Conservation (phyloP, 805 yeast species). For the Yarrowia sp. region DNA sequence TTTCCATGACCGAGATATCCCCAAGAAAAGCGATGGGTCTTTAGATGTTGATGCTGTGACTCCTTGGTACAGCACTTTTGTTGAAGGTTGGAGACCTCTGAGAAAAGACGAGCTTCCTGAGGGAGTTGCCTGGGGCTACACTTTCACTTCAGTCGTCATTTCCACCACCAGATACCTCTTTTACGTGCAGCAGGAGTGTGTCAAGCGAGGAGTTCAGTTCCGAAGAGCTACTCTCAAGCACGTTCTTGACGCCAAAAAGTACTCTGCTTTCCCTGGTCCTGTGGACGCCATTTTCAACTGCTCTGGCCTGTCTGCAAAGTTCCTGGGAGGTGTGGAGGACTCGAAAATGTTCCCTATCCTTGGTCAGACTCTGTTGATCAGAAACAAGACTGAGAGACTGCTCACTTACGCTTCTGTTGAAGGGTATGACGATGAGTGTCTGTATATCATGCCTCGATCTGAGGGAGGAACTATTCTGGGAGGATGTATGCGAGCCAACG, state of each 20-base stretch:
- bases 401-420: slow-evolving; percentile 22
- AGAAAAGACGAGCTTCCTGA: slow-evolving; percentile 55
- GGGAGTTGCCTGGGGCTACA: slow-evolving; percentile 64
- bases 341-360: slow-evolving; percentile 69
- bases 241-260: slow-evolving; percentile 59
- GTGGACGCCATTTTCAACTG: slow-evolving; percentile 72
- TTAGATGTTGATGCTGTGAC: slow-evolving; percentile 20
- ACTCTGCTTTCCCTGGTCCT: slow-evolving; percentile 35
- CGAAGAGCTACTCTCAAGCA: slow-evolving; percentile 57
- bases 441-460: slow-evolving; percentile 39
- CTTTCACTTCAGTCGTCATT: slow-evolving; percentile 69
- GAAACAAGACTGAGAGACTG: slow-evolving; percentile 32
- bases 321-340: slow-evolving; percentile 72
- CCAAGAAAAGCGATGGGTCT: slow-evolving; percentile 16
- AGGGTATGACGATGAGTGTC: slow-evolving; percentile 26
- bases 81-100: slow-evolving; percentile 44
- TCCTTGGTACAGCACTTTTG: slow-evolving; percentile 37
- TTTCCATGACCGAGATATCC: slow-evolving; percentile 23
- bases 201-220: slow-evolving; percentile 59
- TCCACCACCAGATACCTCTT: slow-evolving; percentile 69
- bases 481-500: slow-evolving; percentile 70
- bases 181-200: slow-evolving; percentile 57
- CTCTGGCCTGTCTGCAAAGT: slow-evolving; percentile 73
- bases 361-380: slow-evolving; percentile 59
- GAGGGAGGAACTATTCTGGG: slow-evolving; percentile 59